Evolutionary conservation across 345 rosid genomes (phyloP).

Genomic region (Passiflora organensis): DNA sequence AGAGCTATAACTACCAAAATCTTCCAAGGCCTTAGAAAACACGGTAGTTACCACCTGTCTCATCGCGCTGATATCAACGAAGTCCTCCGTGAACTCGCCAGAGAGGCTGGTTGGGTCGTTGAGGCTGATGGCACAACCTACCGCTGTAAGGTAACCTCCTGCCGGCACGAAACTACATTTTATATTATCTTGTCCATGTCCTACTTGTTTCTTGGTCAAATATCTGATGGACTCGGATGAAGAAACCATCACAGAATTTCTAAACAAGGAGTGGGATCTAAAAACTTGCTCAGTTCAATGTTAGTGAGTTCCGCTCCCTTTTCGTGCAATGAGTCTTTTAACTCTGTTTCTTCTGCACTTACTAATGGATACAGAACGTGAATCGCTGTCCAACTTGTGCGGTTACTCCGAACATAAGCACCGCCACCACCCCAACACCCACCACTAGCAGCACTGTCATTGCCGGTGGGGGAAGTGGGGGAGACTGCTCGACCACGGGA

Average conservation of each 20-base stretch:
- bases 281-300: too few relatives aligned
- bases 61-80: constrained; percentile 46
- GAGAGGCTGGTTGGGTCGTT: constrained; percentile 49
- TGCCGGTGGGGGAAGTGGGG: constrained; percentile 15
- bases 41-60: constrained; percentile 41
- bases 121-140: constrained; percentile 49
- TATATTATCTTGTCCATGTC: too few relatives aligned
- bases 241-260: too few relatives aligned
- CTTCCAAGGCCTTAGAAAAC: constrained; percentile 40
- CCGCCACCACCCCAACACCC: constrained; percentile 24
- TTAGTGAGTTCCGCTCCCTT: too few relatives aligned
- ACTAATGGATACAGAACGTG: constrained; percentile 9
- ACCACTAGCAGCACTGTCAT: constrained; percentile 27
- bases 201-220: too few relatives aligned
- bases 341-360: too few relatives aligned
- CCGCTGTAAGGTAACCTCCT: constrained; percentile 24
- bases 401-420: constrained; percentile 11
- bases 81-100: constrained; percentile 45
- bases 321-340: too few relatives aligned
- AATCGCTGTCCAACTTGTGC: constrained; percentile 39
- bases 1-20: constrained; percentile 46
- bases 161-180: too few relatives aligned
- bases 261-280: too few relatives aligned
- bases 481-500: constrained; percentile 32
- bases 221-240: too few relatives aligned